A percentile compares a stretch with the other conserved stretches of the same genome.
Evolutionary conservation across 2,329 filamentous ascomycete species (phyloP).

Genomic region (Aspergillus oerlinghausenensis): DNA sequence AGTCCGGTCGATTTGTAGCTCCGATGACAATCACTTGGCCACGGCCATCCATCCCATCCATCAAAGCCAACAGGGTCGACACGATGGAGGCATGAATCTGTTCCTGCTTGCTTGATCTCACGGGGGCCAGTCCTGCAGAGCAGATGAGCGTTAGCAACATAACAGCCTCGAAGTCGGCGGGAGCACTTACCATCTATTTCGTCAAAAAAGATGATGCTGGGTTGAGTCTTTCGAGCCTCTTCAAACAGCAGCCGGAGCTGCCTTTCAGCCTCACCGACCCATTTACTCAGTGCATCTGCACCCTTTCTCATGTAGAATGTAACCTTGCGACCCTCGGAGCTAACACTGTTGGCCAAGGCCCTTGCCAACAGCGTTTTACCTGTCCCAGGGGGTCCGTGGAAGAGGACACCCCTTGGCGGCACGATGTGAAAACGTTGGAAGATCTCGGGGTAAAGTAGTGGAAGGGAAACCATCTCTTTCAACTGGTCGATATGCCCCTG

Average conservation of each 20-base stretch:
- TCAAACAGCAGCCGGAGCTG: conserved; percentile 92
- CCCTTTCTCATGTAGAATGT: conserved; percentile 99
- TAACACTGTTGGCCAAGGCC: conserved; percentile 85
- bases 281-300: conserved; percentile 94
- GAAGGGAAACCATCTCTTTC: conserved; percentile 97
- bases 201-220: conserved; percentile 99
- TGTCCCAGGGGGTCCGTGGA: conserved; percentile 94
- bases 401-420: conserved; percentile 88
- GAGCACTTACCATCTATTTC: conserved; percentile 75
- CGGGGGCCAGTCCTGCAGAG: conserved; percentile 67
- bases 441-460: conserved; percentile 88
- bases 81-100: conserved; percentile 98
- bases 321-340: conserved; percentile 84
- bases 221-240: conserved; percentile 90
- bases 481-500: conserved; percentile 93
- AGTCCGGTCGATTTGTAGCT: conserved; percentile 95
- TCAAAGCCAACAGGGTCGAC: conserved; percentile 84
- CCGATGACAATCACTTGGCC: conserved; percentile 98
- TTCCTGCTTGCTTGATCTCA: conserved; percentile 95
- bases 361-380: conserved; percentile 96
- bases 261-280: conserved; percentile 96
- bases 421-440: conserved; percentile 90
- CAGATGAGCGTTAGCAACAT: conserved; percentile 7
- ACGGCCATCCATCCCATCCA: conserved; percentile 98
- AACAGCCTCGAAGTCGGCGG: not conserved